These are phyloP conservation scores for Dendrothele bispora DNA, from an alignment of 768 basidiomycete genomes.

Conservation along the genomic window DNA sequence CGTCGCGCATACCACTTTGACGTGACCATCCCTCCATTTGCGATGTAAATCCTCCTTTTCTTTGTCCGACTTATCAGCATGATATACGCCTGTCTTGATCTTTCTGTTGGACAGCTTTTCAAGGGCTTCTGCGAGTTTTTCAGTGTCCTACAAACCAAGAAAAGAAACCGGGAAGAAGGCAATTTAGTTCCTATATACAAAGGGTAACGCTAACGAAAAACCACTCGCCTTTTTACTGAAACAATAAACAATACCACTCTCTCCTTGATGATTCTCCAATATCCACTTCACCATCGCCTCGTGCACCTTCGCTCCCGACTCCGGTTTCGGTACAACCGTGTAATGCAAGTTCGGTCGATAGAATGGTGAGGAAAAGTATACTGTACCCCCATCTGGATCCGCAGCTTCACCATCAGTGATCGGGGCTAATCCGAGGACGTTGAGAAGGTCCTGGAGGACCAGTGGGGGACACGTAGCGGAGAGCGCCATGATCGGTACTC, in stretches of 20 bases:
- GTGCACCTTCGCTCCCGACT: slow-evolving; percentile 50
- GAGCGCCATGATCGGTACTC: slow-evolving; percentile 78
- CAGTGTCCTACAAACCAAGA: slow-evolving; percentile 62
- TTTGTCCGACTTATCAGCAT: slow-evolving; percentile 64
- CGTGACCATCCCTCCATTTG: slow-evolving; percentile 71
- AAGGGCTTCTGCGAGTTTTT: slow-evolving; percentile 69
- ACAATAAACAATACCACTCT: slow-evolving; percentile 91
- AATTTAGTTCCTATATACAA: too few species aligned
- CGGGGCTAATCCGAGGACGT: slow-evolving; percentile 61
- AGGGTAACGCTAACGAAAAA: slow-evolving; percentile 6
- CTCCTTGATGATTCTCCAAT: slow-evolving; percentile 57
- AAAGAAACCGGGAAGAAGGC: background rate
- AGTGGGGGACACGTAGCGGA: slow-evolving; percentile 84
- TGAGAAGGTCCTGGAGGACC: slow-evolving; percentile 75
- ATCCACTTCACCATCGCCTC: slow-evolving; percentile 72
- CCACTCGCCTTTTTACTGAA: slow-evolving; percentile 66
- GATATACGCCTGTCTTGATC: slow-evolving; percentile 84
- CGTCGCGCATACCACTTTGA: slow-evolving; percentile 90
- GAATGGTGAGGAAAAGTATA: slow-evolving; percentile 79
- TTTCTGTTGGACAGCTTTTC: slow-evolving; percentile 46
- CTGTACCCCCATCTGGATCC: slow-evolving; percentile 71
- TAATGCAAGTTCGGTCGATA: slow-evolving; percentile 91
- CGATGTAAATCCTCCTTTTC: slow-evolving; percentile 76
- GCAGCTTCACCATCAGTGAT: slow-evolving; percentile 65
- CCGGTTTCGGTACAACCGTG: slow-evolving; percentile 70